A percentile compares a stretch with the other conserved stretches of the same genome.
These are phyloP conservation scores for Penicillium macrosclerotiorum DNA, from an alignment of 495 filamentous ascomycete genomes.

Conservation along the genomic window DNA sequence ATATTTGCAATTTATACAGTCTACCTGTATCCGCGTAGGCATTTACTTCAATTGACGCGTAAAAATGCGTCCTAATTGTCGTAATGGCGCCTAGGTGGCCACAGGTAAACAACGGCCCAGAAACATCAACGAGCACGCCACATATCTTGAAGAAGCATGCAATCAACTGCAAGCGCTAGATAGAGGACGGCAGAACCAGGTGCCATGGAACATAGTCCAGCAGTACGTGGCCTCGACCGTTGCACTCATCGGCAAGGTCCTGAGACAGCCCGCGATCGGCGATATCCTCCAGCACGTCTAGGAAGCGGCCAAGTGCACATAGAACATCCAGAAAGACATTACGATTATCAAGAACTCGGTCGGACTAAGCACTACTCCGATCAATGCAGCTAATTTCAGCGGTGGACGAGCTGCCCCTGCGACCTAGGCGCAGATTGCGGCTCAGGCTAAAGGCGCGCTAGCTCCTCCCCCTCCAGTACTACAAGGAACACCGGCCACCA, in stretches of 20 bases:
- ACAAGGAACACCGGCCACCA: not conserved
- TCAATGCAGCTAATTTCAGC: not conserved
- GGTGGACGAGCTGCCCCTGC: not conserved
- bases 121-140: constrained; percentile 4
- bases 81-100: constrained; percentile 1
- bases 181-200: constrained; percentile 3
- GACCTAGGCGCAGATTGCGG: not conserved
- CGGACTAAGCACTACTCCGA: constrained; percentile 3
- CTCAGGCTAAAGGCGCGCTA: not conserved
- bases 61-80: constrained; percentile 1
- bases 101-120: not conserved
- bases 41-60: constrained; percentile 2
- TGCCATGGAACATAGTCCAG: constrained; percentile 1
- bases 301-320: constrained; percentile 1
- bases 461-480: not conserved
- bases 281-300: constrained; percentile 3
- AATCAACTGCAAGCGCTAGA: not conserved
- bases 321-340: constrained; percentile 3
- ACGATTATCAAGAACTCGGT: constrained; percentile 2
- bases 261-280: not conserved
- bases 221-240: not conserved
- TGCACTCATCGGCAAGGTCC: constrained; percentile 1
- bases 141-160: not conserved
- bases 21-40: not conserved
- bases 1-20: no score